Base-by-base conservation (phyloP, 345 rosid genomes). In the Eucalyptus tenuipes region DNA sequence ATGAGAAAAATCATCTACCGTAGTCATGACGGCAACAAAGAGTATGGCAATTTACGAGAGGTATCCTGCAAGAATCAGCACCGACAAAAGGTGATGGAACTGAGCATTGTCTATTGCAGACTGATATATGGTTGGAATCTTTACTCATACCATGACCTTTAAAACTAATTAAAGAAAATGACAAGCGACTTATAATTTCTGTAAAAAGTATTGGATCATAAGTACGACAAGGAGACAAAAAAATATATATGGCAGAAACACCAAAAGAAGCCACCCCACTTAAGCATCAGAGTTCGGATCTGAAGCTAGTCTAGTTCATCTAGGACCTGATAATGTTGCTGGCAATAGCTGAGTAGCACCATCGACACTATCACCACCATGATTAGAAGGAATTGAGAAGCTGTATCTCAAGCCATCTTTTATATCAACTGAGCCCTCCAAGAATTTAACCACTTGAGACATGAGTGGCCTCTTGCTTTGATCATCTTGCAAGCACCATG, bases 31-130 rank as follows among this genome's bases (percentile, higher is more conserved):
- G 0, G 10, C 75, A 9, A 64, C 37, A n/a, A 64, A 64, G 20
- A 31, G 40, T n/a, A 0, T n/a, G 75, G 3, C 10, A 14, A 64
- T 64, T n/a, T n/a, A 31, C 20, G 2, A 15, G 0, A 64, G 75
- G 37, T 14, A n/a, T n/a, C 37, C 18, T 33, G 31, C 22, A 68
- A 31, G 42, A 68, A 59, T 59, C 13, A 52, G 66, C 66, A 59
- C 13, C 7, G 1, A 59, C 14, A 11, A 57, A 25, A 31, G 27
- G n/a, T 27, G n/a, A 59, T 59, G 66, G 66, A 59, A 10, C 13
- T 59, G 15, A 59, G 66, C 66, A 59, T 59, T 59, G 1, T 59
- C 66, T 59, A 25, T 25, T 59, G 66, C 66, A 59, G 0, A 25
- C 66, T 5, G 7, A 59, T 59, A 11, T 1, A 27, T 25, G 66